A percentile compares a stretch with the other conserved stretches of the same genome.
These are phyloP conservation scores for Ustilago hordei DNA, from an alignment of 1,284 basidiomycete species.

Conservation along the genomic window DNA sequence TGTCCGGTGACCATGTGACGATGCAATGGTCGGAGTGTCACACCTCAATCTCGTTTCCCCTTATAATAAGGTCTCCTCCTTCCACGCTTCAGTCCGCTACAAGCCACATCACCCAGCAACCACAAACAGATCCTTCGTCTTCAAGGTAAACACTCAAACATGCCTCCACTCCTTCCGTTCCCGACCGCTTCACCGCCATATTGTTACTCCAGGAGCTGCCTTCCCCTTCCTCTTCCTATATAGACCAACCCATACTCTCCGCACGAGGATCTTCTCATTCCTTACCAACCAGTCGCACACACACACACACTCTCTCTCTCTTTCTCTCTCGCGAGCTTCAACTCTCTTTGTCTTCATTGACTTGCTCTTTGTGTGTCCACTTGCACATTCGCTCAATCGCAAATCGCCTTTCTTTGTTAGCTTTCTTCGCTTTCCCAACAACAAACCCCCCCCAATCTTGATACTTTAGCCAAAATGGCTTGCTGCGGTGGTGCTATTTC, in stretches of 20 bases:
- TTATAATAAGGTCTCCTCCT: too few species aligned
- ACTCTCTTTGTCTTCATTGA: conserved; percentile 25
- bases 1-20: too few species aligned
- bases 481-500: conserved; percentile 50
- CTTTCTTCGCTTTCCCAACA: background rate
- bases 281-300: conserved; percentile 25
- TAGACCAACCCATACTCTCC: background rate
- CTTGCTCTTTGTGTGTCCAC: conserved; percentile 16
- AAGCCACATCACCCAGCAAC: too few species aligned
- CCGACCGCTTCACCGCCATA: background rate
- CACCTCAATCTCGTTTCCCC: too few species aligned
- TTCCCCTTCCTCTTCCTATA: conserved; percentile 21
- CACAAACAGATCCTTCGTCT: too few species aligned
- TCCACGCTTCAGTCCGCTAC: too few species aligned
- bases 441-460: background rate
- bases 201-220: background rate
- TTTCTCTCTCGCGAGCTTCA: conserved; percentile 32
- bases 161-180: conserved; percentile 32
- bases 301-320: background rate
- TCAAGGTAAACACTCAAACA: conserved; percentile 1
- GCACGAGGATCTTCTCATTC: background rate
- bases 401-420: background rate
- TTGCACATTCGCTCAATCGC: conserved; percentile 43
- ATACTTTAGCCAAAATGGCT: conserved; percentile 36
- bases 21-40: too few species aligned